A percentile compares a stretch with the other conserved stretches of the same genome.
Evolutionary conservation across 345 rosid genomes (phyloP).

Genomic region (Eucalyptus sp.): DNA sequence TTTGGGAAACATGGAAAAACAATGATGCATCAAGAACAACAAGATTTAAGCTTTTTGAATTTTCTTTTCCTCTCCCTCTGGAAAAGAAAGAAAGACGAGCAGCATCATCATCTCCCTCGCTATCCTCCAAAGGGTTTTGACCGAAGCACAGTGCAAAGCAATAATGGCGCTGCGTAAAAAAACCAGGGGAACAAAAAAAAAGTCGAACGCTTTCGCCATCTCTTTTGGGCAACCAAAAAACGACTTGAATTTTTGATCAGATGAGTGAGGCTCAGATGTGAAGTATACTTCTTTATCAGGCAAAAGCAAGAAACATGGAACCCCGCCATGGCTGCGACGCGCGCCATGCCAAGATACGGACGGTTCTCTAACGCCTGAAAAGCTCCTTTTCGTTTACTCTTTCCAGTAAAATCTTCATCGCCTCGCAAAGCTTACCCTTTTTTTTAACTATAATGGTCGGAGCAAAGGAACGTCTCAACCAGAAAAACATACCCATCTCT

Average conservation of each 20-base stretch:
- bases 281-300: not conserved
- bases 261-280: not conserved
- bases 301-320: not conserved
- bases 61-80: not conserved
- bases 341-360: not conserved
- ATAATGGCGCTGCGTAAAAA: not conserved
- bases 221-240: not conserved
- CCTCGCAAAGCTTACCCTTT: not conserved
- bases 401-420: not conserved
- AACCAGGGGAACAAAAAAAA: not conserved
- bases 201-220: not conserved
- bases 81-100: not conserved
- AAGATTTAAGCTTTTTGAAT: not conserved
- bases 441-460: not conserved
- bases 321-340: not conserved
- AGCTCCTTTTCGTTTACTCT: not conserved
- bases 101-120: not conserved
- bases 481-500: not conserved
- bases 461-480: not conserved
- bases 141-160: not conserved
- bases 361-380: not conserved
- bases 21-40: rapidly evolving
- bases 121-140: not conserved
- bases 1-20: not conserved
- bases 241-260: not conserved